These are phyloP conservation scores for Termitomyces eurrhizus DNA, from an alignment of 768 basidiomycete species.

Conservation along the genomic window DNA sequence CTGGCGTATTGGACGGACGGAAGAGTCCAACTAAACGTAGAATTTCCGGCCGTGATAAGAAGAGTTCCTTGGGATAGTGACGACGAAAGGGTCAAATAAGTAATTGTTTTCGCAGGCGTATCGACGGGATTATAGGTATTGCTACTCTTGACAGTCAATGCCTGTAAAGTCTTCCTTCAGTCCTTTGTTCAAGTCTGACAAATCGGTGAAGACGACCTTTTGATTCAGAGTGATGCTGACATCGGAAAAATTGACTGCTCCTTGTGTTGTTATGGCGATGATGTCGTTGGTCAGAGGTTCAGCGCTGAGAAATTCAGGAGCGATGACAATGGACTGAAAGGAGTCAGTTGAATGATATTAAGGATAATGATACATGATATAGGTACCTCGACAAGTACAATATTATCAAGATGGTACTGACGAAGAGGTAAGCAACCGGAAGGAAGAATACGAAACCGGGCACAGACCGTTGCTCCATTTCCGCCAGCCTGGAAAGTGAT, in stretches of 20 bases:
- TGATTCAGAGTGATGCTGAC: constrained; percentile 36
- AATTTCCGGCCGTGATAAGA: constrained; percentile 35
- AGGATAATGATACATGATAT: constrained; percentile 9
- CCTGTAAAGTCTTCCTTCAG: constrained; percentile 18
- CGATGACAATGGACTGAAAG: constrained; percentile 37
- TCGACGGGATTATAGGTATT: constrained; percentile 40
- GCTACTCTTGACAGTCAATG: constrained; percentile 28
- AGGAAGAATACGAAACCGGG: not conserved
- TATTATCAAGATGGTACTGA: constrained; percentile 49
- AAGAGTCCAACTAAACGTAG: constrained; percentile 37
- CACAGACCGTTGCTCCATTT: constrained; percentile 39
- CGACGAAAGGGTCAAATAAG: constrained; percentile 41
- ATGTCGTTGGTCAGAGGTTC: constrained; percentile 46
- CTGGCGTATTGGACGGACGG: constrained; percentile 40
- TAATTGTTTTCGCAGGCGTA: constrained; percentile 43
- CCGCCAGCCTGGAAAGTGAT: constrained; percentile 43
- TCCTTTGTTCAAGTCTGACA: not conserved
- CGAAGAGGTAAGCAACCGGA: not conserved
- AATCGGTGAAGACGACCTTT: constrained; percentile 23
- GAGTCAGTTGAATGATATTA: not conserved
- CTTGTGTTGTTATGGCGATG: constrained; percentile 46
- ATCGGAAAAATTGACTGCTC: constrained; percentile 38
- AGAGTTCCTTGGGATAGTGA: constrained; percentile 39
- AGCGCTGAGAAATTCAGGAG: constrained; percentile 46
- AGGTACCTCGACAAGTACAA: constrained; percentile 38